Evolutionary conservation across 352 stramenopile genomes (phyloP).

Genomic region (Globisporangium iwayamae): DNA sequence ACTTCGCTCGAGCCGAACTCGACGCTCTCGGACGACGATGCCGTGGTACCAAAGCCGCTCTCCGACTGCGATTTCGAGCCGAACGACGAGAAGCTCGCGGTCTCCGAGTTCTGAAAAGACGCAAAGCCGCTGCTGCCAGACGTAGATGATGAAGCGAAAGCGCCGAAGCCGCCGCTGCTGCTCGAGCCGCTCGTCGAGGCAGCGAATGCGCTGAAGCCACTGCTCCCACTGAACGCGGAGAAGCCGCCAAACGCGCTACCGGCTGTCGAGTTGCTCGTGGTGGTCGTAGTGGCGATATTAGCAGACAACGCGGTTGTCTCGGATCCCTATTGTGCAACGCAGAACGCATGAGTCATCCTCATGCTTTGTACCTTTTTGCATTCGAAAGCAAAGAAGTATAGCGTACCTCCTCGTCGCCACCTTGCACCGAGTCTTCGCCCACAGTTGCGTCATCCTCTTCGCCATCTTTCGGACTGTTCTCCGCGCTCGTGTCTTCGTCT

Average conservation of each 20-base stretch:
- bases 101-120: slow-evolving; percentile 40
- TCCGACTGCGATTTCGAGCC: slow-evolving; percentile 33
- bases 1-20: slow-evolving; percentile 40
- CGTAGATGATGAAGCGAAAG: slow-evolving; percentile 12
- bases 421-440: not conserved
- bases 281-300: not conserved
- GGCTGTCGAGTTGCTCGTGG: slow-evolving; percentile 14
- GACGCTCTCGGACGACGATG: slow-evolving; percentile 35
- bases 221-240: slow-evolving; percentile 42
- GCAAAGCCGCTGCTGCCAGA: slow-evolving; percentile 43
- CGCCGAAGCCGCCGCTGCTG: slow-evolving; percentile 24
- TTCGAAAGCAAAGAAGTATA: not conserved
- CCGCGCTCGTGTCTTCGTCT: slow-evolving; percentile 19
- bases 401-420: not conserved
- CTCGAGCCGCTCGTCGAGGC: slow-evolving; percentile 26
- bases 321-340: not conserved
- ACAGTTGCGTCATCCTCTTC: slow-evolving; percentile 3
- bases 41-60: slow-evolving; percentile 37
- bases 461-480: slow-evolving; percentile 17
- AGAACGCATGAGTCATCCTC: not conserved
- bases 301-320: not conserved
- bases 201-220: slow-evolving; percentile 46
- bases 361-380: not conserved
- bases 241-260: slow-evolving; percentile 53
- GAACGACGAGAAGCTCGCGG: slow-evolving; percentile 57